These are phyloP conservation scores for Pyrenula massariospora DNA, from an alignment of 495 filamentous ascomycete genomes.

Conservation along the genomic window DNA sequence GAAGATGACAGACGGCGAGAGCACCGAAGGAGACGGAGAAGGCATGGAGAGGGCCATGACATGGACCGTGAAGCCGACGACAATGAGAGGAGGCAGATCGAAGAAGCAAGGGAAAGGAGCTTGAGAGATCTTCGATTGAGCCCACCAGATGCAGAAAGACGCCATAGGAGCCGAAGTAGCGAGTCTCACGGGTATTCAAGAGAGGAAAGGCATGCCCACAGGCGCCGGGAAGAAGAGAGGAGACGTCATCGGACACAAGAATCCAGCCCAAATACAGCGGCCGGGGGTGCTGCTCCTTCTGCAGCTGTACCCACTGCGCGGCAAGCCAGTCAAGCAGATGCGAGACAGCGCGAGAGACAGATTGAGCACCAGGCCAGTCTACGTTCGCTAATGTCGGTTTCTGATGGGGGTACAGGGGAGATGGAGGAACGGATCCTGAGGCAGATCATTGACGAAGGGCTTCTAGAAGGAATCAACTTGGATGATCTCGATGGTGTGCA, in stretches of 20 bases:
- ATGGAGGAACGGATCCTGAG: conserved; percentile 80
- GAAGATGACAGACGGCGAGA: conserved; percentile 3
- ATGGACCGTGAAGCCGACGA: conserved; percentile 20
- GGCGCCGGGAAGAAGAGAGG: conserved; percentile 33
- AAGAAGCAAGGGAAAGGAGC: conserved; percentile 60
- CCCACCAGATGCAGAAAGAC: conserved; percentile 25
- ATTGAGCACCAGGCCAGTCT: conserved; percentile 81
- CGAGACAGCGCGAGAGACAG: conserved; percentile 25
- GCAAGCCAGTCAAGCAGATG: background rate
- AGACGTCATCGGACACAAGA: background rate
- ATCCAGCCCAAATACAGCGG: background rate
- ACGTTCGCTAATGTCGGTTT: conserved; percentile 66
- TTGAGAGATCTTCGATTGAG: conserved; percentile 39
- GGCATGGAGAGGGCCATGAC: conserved; percentile 12
- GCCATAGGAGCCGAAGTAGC: conserved; percentile 14
- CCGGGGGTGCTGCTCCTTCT: background rate
- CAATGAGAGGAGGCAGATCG: conserved; percentile 57
- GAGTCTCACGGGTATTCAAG: conserved; percentile 21
- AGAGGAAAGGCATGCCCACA: conserved; percentile 25
- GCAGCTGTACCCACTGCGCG: background rate
- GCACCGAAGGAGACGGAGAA: conserved; percentile 29
- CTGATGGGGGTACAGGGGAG: conserved; percentile 59
- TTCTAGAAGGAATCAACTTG: conserved; percentile 76
- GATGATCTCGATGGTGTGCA: conserved; percentile 63
- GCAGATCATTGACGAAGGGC: conserved; percentile 78